Percentiles rank a stretch among this genome's conserved stretches.
Evolutionary conservation across 2,329 filamentous ascomycete species (phyloP).

Genomic region (Trichoderma koningiopsis): DNA sequence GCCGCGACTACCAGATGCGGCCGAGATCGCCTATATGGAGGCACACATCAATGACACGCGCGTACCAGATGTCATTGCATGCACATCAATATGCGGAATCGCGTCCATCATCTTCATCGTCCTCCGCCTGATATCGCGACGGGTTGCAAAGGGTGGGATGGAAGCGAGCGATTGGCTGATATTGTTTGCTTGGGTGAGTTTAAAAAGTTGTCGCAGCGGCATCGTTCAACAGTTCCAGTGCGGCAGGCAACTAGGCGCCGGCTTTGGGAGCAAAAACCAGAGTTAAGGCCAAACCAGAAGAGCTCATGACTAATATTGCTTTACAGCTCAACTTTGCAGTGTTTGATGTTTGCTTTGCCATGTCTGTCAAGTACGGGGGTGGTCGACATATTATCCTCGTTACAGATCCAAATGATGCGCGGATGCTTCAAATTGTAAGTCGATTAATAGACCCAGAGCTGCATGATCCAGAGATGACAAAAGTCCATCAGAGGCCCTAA

Average conservation of each 20-base stretch:
- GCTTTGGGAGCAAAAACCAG: neutral
- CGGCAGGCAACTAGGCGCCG: neutral
- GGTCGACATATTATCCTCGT: conserved; percentile 21
- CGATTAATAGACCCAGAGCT: neutral
- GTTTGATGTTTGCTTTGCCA: conserved; percentile 10
- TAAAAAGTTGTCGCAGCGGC: neutral
- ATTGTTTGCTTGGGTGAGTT: conserved; percentile 28
- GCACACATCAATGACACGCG: neutral
- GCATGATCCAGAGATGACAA: neutral
- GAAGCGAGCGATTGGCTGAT: conserved; percentile 27
- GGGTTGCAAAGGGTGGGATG: neutral
- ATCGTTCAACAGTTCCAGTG: neutral
- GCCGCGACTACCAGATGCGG: conserved; percentile 2
- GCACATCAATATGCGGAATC: neutral
- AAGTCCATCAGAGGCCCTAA: neutral
- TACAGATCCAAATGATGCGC: neutral
- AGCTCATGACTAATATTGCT: neutral
- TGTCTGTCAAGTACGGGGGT: conserved; percentile 8
- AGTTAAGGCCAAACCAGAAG: neutral
- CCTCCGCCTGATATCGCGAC: neutral
- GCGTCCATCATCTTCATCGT: neutral
- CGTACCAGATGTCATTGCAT: conserved; percentile 2
- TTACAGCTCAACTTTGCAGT: neutral
- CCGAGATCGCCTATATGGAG: conserved; percentile 7
- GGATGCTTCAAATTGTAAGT: conserved; percentile 19